phyloP scores from a whole-genome alignment of 2,329 filamentous ascomycete species.

The Paecilomyces niveus region DNA sequence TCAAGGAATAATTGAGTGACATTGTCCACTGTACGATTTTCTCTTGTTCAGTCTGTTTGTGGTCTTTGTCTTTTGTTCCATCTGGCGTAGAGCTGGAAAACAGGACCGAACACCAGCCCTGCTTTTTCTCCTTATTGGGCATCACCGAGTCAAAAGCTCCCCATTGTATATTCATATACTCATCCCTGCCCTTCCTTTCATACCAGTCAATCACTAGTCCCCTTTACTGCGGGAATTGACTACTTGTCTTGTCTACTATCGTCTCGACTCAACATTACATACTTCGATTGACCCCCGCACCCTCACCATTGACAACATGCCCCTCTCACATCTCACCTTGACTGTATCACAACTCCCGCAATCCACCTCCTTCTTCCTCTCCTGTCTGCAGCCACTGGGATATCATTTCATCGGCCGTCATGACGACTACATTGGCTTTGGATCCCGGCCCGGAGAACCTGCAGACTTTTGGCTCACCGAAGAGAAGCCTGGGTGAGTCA shows the following conservation, averaged over 20 bases:
- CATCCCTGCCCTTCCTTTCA: neutral
- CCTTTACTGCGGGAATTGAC: no score
- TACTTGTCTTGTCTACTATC: neutral
- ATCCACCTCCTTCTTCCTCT: constrained; percentile 76
- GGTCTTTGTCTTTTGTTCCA: neutral
- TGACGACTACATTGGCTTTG: constrained; percentile 56
- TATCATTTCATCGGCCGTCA: constrained; percentile 62
- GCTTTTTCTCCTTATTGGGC: neutral
- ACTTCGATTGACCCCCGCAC: neutral
- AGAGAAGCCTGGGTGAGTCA: constrained; percentile 49
- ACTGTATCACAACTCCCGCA: constrained; percentile 71
- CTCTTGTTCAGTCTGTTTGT: neutral
- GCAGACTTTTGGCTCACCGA: constrained; percentile 60
- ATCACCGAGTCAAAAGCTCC: neutral
- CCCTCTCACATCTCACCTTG: constrained; percentile 55
- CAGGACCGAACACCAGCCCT: neutral
- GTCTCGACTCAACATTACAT: neutral
- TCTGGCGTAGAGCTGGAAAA: neutral
- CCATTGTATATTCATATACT: neutral
- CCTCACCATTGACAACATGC: constrained; percentile 39
- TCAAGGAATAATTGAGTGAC: neutral
- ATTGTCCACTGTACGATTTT: neutral
- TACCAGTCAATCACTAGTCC: neutral
- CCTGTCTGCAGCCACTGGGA: constrained; percentile 69
- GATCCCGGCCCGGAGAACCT: constrained; percentile 45